These are phyloP conservation scores for Boechera stricta DNA, from an alignment of 345 rosid genomes.

Conservation along the genomic window DNA sequence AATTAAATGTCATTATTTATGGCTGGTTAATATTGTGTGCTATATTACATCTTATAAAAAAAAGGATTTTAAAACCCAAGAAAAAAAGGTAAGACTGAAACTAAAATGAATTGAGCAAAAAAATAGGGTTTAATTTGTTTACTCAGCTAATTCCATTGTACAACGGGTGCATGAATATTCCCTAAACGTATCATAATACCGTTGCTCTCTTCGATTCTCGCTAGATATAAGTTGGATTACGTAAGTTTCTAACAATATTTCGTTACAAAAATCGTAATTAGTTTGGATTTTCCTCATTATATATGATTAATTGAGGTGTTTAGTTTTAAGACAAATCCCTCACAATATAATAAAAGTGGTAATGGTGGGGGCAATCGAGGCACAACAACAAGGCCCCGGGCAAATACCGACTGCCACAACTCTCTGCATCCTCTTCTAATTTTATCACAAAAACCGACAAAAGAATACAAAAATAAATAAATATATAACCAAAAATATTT, in stretches of 20 bases:
- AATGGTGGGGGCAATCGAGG: conserved; percentile 62
- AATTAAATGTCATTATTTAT: too few relatives aligned
- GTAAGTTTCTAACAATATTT: neutral
- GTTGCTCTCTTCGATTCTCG: neutral
- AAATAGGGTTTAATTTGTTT: neutral
- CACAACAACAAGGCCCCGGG: conserved; percentile 56
- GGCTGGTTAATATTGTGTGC: too few relatives aligned
- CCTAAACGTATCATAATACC: conserved; percentile 2
- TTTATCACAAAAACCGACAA: conserved; percentile 34
- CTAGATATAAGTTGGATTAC: neutral
- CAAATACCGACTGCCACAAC: conserved; percentile 65
- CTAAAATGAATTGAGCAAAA: too few relatives aligned
- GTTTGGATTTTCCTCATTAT: neutral
- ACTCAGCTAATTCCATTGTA: neutral
- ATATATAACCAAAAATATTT: neutral
- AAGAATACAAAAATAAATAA: neutral
- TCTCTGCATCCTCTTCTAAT: conserved; percentile 42
- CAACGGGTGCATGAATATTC: neutral
- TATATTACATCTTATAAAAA: too few relatives aligned
- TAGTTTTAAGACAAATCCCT: conserved; percentile 23
- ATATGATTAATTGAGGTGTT: conserved; percentile 43
- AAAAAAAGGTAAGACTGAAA: too few relatives aligned
- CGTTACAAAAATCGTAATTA: neutral
- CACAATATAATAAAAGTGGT: neutral
- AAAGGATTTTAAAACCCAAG: too few relatives aligned